Evolutionary conservation across 495 filamentous ascomycete species (phyloP), one percentile per base, ranked within the genome.

Genomic region (Endocarpon pusillum): DNA sequence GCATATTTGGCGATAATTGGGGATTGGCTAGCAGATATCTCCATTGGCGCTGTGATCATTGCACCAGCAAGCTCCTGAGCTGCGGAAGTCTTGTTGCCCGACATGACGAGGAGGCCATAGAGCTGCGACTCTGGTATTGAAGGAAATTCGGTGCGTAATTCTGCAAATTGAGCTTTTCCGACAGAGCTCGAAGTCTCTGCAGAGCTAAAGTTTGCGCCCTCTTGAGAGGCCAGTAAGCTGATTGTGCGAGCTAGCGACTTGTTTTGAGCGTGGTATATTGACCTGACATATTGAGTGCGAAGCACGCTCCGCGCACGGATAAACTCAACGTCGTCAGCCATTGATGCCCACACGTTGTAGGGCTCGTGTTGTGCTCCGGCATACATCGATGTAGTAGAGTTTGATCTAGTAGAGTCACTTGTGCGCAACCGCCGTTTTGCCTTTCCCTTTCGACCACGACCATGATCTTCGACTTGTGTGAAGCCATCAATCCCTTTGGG

Each of bases 401-500:
- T n/a, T n/a, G n/a, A n/a, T n/a, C n/a, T n/a, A n/a, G n/a, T n/a
- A n/a, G n/a, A n/a, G n/a, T n/a, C n/a, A n/a, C n/a, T n/a, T n/a
- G n/a, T n/a, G n/a, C n/a, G n/a, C n/a, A n/a, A n/a, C n/a, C n/a
- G n/a, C n/a, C n/a, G 53, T 67, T 53, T 59, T 74, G 32, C 39
- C 55, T 35, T 56, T 60, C 56, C n/a, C 40, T 47, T 64, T 21
- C 47, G 46, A 20, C 40, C 51, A 35, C 39, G 48, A 0, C 43
- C 40, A 5, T 44, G 44, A 14, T 56, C 49, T 5, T 61, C 45
- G 3, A 57, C 59, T 7, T 64, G 60, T 18, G 60, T 62, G 44
- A 94, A 94, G 0, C 70, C 85, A 37, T 94, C 83, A 8, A 94
- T 57, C 1, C 86, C 81, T 47, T 78, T 83, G 2, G 67, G 67